Conservation (phyloP, 169 alveolate genomes). For the Plasmodium gallinaceum region DNA sequence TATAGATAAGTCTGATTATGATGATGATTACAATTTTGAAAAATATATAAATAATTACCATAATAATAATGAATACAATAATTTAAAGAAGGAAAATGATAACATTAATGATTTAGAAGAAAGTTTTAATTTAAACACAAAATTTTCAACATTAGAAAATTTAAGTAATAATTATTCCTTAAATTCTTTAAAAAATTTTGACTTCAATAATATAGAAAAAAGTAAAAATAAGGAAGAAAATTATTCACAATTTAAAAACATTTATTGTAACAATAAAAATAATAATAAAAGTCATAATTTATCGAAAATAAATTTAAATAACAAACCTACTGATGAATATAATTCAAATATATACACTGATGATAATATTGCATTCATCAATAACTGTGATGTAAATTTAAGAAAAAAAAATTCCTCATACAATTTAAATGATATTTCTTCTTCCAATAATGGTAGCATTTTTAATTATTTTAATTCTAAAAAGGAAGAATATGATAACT, state of each 20-base stretch:
- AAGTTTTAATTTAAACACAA: no score
- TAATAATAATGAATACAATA: background rate
- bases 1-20: background rate
- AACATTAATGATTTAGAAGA: no score
- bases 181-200: no score
- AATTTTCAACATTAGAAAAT: no score
- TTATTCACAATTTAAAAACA: no score
- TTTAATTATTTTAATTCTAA: slow-evolving; percentile 31
- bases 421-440: slow-evolving; percentile 15
- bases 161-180: no score
- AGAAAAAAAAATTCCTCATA: slow-evolving; percentile 59
- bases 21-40: background rate
- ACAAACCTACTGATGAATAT: background rate
- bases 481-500: background rate
- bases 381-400: background rate
- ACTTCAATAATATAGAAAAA: no score
- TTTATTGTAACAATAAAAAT: no score
- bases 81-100: background rate
- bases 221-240: no score
- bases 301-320: background rate
- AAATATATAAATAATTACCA: background rate
- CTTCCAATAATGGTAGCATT: slow-evolving; percentile 13
- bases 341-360: background rate
- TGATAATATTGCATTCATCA: background rate
- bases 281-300: no score